Evolutionary conservation across 768 basidiomycete genomes (phyloP), one percentile per base, ranked within the genome.

Genomic region (Hygrophorus pudorinus): DNA sequence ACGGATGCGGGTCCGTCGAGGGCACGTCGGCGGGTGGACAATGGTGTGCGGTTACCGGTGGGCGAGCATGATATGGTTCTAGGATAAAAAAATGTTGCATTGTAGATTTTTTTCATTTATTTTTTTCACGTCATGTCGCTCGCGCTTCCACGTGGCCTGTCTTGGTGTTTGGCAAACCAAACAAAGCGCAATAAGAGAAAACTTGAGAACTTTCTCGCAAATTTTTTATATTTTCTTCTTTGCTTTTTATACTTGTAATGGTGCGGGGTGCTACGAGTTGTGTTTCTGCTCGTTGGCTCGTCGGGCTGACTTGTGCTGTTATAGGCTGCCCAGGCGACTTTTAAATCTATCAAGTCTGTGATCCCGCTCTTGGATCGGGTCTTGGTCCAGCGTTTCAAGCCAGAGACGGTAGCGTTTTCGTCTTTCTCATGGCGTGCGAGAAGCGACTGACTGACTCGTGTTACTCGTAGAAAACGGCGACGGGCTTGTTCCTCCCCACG

Each of bases 301-400:
- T 24, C 24, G 24, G 24, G 7, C 24, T 24, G 24, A 24, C 24
- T 24, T 24, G n/a, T n/a, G n/a, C n/a, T 24, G 7, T 32, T 29
- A 17, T 17, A 87, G 83, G 85, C 85, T 67, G 67, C 85, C 50
- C 85, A 87, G 66, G 85, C 89, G 52, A 94, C 92, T 18, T 91
- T 98, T 82, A 96, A 89, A 68, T 82, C 81, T 52, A 97, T 97
- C 77, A 87, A 77, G 70, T 72, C 92, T 46, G 62, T 98, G 53
- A 67, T 88, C 51, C 94, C 94, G 48, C 78, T 98, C 41, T 71
- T 98, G 45, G 94, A 98, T 81, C 88, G 94, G 52, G 88, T 98
- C 51, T 75, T 98, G 52, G 92, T 98, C 49, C 94, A 97, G 68
- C 78, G 93, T 46, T 94, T 94, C 81, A 98, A 97, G 73, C 72